Evolutionary conservation across 1,284 basidiomycete genomes (phyloP).

Genomic region (Moniliophthora roreri): DNA sequence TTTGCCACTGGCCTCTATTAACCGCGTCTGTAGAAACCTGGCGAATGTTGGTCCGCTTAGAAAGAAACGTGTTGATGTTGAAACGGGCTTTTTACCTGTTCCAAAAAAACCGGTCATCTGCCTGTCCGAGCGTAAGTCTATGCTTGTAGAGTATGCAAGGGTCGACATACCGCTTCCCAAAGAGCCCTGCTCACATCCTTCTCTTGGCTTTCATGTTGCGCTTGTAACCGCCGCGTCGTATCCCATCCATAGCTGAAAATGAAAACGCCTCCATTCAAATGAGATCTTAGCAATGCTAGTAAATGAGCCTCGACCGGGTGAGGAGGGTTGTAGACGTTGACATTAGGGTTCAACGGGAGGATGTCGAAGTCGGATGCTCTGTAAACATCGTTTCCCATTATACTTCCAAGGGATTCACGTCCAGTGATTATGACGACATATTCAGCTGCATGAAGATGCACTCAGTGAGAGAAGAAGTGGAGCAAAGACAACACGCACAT

Average conservation of each 20-base stretch:
- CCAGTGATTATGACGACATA: constrained; percentile 91
- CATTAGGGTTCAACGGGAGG: constrained; percentile 76
- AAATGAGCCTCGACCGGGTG: constrained; percentile 90
- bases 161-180: constrained; percentile 67
- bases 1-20: constrained; percentile 65
- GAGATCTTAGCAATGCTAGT: constrained; percentile 83
- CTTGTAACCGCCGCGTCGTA: constrained; percentile 86
- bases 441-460: constrained; percentile 63
- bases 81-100: constrained; percentile 67
- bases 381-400: constrained; percentile 87
- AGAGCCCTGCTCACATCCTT: constrained; percentile 54
- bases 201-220: constrained; percentile 65
- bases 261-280: constrained; percentile 80
- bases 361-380: constrained; percentile 91
- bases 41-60: constrained; percentile 11
- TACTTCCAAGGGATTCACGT: constrained; percentile 75
- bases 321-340: constrained; percentile 64
- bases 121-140: constrained; percentile 40
- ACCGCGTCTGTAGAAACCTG: constrained; percentile 70
- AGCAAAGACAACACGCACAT: constrained; percentile 51
- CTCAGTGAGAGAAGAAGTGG: constrained; percentile 10
- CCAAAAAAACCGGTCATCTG: constrained; percentile 98
- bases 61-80: constrained; percentile 1
- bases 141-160: constrained; percentile 13
- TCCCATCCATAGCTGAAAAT: constrained; percentile 94